Evolutionary conservation across 805 yeast genomes (phyloP).

Genomic region (Torulaspora delbrueckii): DNA sequence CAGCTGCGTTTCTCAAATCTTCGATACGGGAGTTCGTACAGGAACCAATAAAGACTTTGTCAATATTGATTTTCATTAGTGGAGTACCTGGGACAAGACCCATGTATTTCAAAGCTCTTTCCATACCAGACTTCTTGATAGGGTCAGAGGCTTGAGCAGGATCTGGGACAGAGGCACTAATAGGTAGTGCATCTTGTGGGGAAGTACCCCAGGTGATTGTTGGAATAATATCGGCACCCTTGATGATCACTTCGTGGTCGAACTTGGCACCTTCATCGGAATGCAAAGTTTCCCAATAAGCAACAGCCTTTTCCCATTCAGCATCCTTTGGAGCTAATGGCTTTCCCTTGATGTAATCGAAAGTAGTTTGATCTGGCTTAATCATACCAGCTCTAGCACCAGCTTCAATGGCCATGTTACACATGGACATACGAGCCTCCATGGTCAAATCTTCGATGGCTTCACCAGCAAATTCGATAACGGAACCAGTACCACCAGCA

Average conservation of each 20-base stretch:
- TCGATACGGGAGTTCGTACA: constrained; percentile 98
- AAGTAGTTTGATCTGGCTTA: constrained; percentile 87
- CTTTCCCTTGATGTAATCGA: constrained; percentile 84
- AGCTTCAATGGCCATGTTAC: constrained; percentile 98
- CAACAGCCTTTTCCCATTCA: constrained; percentile 91
- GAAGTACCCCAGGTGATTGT: constrained; percentile 99
- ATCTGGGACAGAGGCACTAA: constrained; percentile 85
- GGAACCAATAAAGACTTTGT: constrained; percentile 95
- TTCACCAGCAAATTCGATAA: constrained; percentile 93
- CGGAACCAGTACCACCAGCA: constrained; percentile 98
- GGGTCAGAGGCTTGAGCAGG: constrained; percentile 72
- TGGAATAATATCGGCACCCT: constrained; percentile 83
- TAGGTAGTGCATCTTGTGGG: constrained; percentile 97
- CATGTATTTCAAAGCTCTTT: constrained; percentile 87
- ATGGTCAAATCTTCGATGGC: constrained; percentile 86
- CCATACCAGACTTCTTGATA: constrained; percentile 75
- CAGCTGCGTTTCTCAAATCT: constrained; percentile 93
- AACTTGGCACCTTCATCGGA: constrained; percentile 88
- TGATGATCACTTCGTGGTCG: constrained; percentile 75
- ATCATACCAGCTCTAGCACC: constrained; percentile 99
- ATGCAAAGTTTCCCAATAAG: constrained; percentile 84
- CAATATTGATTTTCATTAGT: constrained; percentile 66
- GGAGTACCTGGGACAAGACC: constrained; percentile 84
- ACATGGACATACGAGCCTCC: constrained; percentile 99
- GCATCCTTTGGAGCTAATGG: constrained; percentile 92